Evolutionary conservation across 1,284 basidiomycete species (phyloP).

Genomic region (Salmacisia buchloeana): DNA sequence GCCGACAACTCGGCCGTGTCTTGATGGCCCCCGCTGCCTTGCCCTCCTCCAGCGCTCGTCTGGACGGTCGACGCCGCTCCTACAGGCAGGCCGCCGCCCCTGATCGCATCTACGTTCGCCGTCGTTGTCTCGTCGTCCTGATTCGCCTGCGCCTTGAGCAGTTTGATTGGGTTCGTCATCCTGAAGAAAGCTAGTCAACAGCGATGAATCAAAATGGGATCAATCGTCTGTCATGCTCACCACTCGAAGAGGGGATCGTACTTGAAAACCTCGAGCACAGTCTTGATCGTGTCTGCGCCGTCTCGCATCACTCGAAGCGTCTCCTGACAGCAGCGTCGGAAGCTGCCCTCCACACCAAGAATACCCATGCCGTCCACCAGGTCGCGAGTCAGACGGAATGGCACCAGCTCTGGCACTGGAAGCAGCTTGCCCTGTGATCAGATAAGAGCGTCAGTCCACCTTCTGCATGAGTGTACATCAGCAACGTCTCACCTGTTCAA

Average conservation of each 20-base stretch:
- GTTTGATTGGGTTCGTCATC: constrained; percentile 33
- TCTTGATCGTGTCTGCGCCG: constrained; percentile 79
- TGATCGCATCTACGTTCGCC: neutral
- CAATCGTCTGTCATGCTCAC: constrained; percentile 53
- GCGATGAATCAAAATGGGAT: neutral
- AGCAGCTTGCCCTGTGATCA: constrained; percentile 70
- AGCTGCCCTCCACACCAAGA: constrained; percentile 85
- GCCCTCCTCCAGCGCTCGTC: constrained; percentile 3
- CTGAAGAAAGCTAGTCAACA: neutral
- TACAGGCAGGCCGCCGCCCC: neutral
- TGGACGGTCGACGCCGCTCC: neutral
- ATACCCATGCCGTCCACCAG: constrained; percentile 90
- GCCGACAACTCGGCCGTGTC: constrained; percentile 72
- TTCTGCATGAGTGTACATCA: neutral
- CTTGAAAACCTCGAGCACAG: constrained; percentile 92
- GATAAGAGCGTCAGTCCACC: neutral
- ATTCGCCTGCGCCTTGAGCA: constrained; percentile 27
- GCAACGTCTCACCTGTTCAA: constrained; percentile 60
- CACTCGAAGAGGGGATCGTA: constrained; percentile 91
- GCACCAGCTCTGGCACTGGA: constrained; percentile 77
- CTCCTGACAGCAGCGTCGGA: constrained; percentile 89
- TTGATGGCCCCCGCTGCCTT: constrained; percentile 18
- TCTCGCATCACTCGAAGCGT: constrained; percentile 82
- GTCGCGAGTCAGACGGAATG: constrained; percentile 89
- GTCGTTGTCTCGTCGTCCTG: neutral